A percentile compares a stretch with the other conserved stretches of the same genome.
Evolutionary conservation across 2,329 filamentous ascomycete genomes (phyloP).

Genomic region (Diaporthe sp.): DNA sequence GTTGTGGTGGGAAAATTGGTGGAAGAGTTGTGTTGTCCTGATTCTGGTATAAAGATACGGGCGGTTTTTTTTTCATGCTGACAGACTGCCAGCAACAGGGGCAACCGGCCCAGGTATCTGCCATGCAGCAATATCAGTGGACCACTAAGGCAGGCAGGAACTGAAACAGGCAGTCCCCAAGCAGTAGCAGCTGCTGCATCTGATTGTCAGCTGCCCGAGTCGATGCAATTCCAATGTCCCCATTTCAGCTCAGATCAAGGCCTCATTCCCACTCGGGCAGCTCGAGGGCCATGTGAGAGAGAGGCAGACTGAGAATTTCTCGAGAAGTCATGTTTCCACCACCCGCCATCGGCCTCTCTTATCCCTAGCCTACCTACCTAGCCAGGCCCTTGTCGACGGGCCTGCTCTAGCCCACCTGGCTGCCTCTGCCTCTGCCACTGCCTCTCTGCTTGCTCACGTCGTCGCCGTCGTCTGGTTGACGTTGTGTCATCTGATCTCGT

Average conservation of each 20-base stretch:
- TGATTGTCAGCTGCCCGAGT: not conserved
- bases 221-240: not conserved
- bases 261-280: slow-evolving; percentile 1
- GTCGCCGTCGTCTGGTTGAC: too few relatives aligned
- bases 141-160: slow-evolving; percentile 10
- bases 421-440: not conserved
- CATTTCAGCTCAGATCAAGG: not conserved
- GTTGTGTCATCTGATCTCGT: not conserved
- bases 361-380: not conserved
- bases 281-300: not conserved
- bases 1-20: too few relatives aligned
- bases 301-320: not conserved
- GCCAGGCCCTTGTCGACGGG: not conserved
- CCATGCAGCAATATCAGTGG: not conserved
- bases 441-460: too few relatives aligned
- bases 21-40: too few relatives aligned
- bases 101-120: not conserved
- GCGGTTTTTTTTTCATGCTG: too few relatives aligned
- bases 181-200: not conserved
- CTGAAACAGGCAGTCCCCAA: slow-evolving; percentile 22
- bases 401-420: not conserved
- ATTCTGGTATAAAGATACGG: too few relatives aligned
- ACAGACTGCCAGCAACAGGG: not conserved
- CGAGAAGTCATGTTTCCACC: not conserved
- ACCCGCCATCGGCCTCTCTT: not conserved